Evolutionary conservation across 2,329 filamentous ascomycete species (phyloP), one percentile per base, ranked within the genome.

Genomic region (Pseudocercospora pini-densiflorae): DNA sequence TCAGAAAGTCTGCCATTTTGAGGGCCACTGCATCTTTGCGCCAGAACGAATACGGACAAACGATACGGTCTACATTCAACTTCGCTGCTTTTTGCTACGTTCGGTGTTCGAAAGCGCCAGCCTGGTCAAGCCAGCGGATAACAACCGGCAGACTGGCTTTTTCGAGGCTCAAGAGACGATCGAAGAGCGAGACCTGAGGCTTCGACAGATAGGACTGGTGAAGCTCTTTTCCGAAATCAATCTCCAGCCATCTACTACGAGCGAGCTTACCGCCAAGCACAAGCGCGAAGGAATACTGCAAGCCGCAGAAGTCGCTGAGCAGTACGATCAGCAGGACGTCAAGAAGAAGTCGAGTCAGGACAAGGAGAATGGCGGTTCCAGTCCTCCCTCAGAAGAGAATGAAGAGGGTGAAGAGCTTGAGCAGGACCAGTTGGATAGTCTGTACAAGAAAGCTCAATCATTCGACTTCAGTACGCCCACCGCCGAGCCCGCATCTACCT

Each of bases 361-460:
- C 75, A 58, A 74, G 57, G 81, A 83, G 64, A 76, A 80, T 36
- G 77, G 79, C 14, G 81, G 81, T 12, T 84, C 82, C 1, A 89
- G 89, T 0, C 86, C 89, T n/a, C 80, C 82, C 3, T 83, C 84
- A 0, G 86, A 87, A 5, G 92, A 88, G 55, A 73, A 74, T 27
- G 94, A 97, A 72, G 94, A 97, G 40, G 93, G 93, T 2, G 87
- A 94, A 73, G 94, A 98, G 79, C 85, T 99, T 0, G 93, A 98
- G 76, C 93, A 98, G 78, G 94, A 97, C 73, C 95, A 99, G 77
- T 89, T 99, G 3, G 95, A 99, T 77, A 89, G 92, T 0, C 81
- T 99, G 1, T 99, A 99, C 79, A 92, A 91, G 75, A 99, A 99
- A 76, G 95, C 95, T 0, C 95, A 99, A 76, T 94, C 93, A 0